These are phyloP conservation scores for Leishmania turanica DNA, from an alignment of 208 protist genomes.

Conservation along the genomic window DNA sequence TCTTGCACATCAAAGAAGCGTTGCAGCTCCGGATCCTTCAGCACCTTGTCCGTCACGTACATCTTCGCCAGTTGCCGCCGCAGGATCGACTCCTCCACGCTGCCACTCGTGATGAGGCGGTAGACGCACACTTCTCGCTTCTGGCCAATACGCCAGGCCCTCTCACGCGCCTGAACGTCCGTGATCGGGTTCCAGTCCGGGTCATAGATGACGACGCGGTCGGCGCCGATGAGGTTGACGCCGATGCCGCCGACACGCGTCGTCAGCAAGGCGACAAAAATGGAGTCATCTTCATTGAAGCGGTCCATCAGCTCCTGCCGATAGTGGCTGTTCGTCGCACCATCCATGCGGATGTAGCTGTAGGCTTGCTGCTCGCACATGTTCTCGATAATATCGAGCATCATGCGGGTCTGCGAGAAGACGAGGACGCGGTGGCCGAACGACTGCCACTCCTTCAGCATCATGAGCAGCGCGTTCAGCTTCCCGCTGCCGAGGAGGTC, in stretches of 20 bases:
- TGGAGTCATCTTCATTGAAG: conserved; percentile 93
- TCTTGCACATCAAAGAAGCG: conserved; percentile 93
- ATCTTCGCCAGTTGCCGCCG: conserved; percentile 96
- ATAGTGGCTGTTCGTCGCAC: conserved; percentile 81
- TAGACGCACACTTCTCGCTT: conserved; percentile 95
- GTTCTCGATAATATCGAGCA: conserved; percentile 98
- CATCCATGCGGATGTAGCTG: conserved; percentile 97
- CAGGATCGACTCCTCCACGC: conserved; percentile 99
- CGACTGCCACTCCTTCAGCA: conserved; percentile 93
- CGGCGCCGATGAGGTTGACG: conserved; percentile 98
- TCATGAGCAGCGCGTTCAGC: conserved; percentile 87
- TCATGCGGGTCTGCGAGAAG: conserved; percentile 97
- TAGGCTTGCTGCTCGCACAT: conserved; percentile 80
- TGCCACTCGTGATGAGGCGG: conserved; percentile 96
- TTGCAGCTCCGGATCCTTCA: conserved; percentile 95
- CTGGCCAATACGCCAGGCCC: conserved; percentile 98
- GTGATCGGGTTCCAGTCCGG: conserved; percentile 98
- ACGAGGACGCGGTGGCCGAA: conserved; percentile 95
- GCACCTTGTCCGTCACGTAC: conserved; percentile 96
- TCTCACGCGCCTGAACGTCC: conserved; percentile 90
- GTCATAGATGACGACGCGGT: conserved; percentile 99
- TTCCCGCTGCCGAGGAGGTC: conserved; percentile 91
- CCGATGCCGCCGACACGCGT: conserved; percentile 98
- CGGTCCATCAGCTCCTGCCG: conserved; percentile 93
- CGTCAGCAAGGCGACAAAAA: conserved; percentile 97